phyloP scores from a whole-genome alignment of 768 basidiomycete species.

The Tricholoma flavovirens region DNA sequence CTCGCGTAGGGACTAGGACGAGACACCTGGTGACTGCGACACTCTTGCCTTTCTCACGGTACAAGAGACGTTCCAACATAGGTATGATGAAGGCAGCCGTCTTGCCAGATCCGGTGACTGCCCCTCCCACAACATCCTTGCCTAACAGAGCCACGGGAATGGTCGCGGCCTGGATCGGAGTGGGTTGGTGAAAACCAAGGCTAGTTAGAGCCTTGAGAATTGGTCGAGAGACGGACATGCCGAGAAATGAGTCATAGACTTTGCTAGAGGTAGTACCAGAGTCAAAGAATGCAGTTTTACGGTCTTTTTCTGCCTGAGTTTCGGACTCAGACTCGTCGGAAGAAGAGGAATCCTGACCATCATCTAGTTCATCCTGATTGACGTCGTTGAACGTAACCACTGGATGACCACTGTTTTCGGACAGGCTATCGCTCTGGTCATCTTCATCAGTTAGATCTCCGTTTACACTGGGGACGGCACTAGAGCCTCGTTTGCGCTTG shows the following conservation, averaged over 20 bases:
- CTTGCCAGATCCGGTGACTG: slow-evolving; percentile 97
- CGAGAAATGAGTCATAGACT: slow-evolving; percentile 74
- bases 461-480: slow-evolving; percentile 24
- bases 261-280: slow-evolving; percentile 43
- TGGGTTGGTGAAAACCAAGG: slow-evolving; percentile 77
- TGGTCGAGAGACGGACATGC: slow-evolving; percentile 94
- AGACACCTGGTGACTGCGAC: slow-evolving; percentile 86
- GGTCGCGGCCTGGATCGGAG: slow-evolving; percentile 92
- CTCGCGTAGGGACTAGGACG: slow-evolving; percentile 89
- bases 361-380: slow-evolving; percentile 24
- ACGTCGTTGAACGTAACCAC: slow-evolving; percentile 25
- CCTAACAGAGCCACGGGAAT: slow-evolving; percentile 92
- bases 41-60: slow-evolving; percentile 84
- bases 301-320: slow-evolving; percentile 61
- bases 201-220: slow-evolving; percentile 86
- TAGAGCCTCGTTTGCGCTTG: slow-evolving; percentile 56
- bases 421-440: slow-evolving; percentile 24
- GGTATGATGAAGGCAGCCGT: slow-evolving; percentile 97
- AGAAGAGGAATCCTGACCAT: slow-evolving; percentile 22
- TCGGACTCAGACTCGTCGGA: slow-evolving; percentile 43
- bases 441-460: slow-evolving; percentile 21
- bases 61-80: slow-evolving; percentile 86
- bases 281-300: slow-evolving; percentile 89
- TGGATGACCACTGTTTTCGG: slow-evolving; percentile 25
- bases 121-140: slow-evolving; percentile 93